Conservation (phyloP, 495 filamentous ascomycete genomes). For the Podospora sp. region DNA sequence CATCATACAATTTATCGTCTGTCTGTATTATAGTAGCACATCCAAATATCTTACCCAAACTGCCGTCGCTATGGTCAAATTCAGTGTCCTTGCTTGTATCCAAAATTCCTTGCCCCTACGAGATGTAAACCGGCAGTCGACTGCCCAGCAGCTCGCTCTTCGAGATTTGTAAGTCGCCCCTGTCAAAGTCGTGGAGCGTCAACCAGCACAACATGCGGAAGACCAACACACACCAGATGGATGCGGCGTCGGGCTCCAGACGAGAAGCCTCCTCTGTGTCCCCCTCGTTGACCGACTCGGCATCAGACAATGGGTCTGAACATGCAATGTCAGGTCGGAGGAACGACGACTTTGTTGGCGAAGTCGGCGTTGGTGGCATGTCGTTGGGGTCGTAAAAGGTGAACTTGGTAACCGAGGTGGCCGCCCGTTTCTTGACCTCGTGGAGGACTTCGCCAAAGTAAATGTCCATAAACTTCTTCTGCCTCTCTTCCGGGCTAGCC, state of each 20-base stretch:
- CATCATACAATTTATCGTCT: not conserved
- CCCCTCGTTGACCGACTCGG: not conserved
- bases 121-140: constrained; percentile 53
- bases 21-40: not conserved
- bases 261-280: not conserved
- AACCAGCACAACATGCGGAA: constrained; percentile 59
- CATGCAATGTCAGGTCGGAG: not conserved
- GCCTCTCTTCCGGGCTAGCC: constrained; percentile 44
- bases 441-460: constrained; percentile 45
- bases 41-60: not conserved
- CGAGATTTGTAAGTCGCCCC: constrained; percentile 49
- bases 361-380: not conserved
- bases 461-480: constrained; percentile 44
- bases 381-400: constrained; percentile 13
- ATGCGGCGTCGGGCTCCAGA: constrained; percentile 26
- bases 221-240: constrained; percentile 51
- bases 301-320: constrained; percentile 3
- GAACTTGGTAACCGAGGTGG: constrained; percentile 23
- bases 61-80: not conserved
- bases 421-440: constrained; percentile 35
- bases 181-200: constrained; percentile 54
- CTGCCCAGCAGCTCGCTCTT: constrained; percentile 50
- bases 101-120: not conserved
- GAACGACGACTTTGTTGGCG: not conserved
- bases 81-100: not conserved